phyloP scores from a whole-genome alignment of 2,329 filamentous ascomycete species.

The Pseudogymnoascus sp. region DNA sequence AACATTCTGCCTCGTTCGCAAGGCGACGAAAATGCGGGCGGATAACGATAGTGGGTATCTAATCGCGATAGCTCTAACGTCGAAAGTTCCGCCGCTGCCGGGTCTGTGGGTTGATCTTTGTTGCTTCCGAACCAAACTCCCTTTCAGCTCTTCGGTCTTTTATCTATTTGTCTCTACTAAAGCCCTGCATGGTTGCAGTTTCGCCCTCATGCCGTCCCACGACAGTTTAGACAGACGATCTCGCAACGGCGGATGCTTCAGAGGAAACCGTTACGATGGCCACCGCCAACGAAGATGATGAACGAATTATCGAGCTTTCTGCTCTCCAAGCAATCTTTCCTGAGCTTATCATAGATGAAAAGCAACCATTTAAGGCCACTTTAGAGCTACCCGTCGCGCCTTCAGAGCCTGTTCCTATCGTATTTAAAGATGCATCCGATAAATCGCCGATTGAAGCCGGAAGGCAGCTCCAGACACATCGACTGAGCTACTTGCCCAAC shows the following conservation, averaged over 20 bases:
- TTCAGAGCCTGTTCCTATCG: slow-evolving; percentile 40
- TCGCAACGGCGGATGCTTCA: background rate
- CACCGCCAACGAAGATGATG: slow-evolving; percentile 53
- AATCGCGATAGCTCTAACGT: background rate
- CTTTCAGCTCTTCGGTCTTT: background rate
- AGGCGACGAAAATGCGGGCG: background rate
- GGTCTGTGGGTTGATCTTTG: background rate
- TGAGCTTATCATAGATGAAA: slow-evolving; percentile 46
- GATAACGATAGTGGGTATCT: slow-evolving; percentile 3
- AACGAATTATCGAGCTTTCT: slow-evolving; percentile 51
- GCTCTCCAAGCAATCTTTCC: slow-evolving; percentile 59
- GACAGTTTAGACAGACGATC: background rate
- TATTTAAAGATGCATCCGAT: background rate
- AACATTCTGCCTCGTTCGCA: background rate
- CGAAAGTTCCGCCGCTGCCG: background rate
- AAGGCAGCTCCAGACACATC: slow-evolving; percentile 36
- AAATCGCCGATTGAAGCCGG: slow-evolving; percentile 23
- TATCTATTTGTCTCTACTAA: background rate
- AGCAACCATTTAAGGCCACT: slow-evolving; percentile 38
- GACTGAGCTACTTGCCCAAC: slow-evolving; percentile 45
- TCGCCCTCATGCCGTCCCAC: background rate
- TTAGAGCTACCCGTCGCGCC: slow-evolving; percentile 53
- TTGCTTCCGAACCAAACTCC: background rate
- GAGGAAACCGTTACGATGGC: background rate
- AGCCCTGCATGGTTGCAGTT: slow-evolving; percentile 1